These are phyloP conservation scores for Trametes punicea DNA, from an alignment of 768 basidiomycete genomes.

Conservation along the genomic window DNA sequence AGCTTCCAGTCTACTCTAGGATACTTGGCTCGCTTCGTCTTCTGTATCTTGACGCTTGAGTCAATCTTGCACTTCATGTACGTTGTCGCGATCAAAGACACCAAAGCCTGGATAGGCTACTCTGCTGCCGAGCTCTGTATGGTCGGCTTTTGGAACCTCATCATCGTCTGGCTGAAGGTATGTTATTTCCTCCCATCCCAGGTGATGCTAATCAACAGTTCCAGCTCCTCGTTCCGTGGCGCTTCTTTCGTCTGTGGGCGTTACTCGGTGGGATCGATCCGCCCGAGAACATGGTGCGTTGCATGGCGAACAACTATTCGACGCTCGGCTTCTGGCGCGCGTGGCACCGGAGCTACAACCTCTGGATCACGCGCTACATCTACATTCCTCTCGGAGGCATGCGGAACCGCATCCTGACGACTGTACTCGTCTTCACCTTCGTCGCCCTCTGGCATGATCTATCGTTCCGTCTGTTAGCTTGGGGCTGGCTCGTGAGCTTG, in stretches of 20 bases:
- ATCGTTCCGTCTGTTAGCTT: constrained; percentile 80
- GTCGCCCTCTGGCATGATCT: constrained; percentile 98
- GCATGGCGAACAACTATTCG: constrained; percentile 97
- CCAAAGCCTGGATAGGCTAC: constrained; percentile 75
- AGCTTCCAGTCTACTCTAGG: constrained; percentile 37
- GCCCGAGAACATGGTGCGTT: constrained; percentile 99
- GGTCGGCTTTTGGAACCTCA: constrained; percentile 97
- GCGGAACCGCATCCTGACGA: constrained; percentile 54
- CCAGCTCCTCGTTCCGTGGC: constrained; percentile 91
- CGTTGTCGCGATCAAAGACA: constrained; percentile 93
- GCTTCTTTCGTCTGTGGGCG: constrained; percentile 96
- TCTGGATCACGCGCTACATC: constrained; percentile 93
- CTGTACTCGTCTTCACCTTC: constrained; percentile 85
- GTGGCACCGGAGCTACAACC: constrained; percentile 96
- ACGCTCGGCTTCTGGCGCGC: constrained; percentile 90
- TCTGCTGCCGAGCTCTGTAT: constrained; percentile 79
- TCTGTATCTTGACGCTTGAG: constrained; percentile 83
- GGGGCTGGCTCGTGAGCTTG: constrained; percentile 94
- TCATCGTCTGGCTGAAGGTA: constrained; percentile 96
- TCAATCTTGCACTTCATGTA: constrained; percentile 92
- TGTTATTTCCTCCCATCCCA: constrained; percentile 16
- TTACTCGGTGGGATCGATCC: constrained; percentile 85
- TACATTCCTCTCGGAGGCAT: constrained; percentile 90
- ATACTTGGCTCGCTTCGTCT: constrained; percentile 70
- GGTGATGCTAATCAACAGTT: not conserved